phyloP scores from a whole-genome alignment of 306 rosid genomes.

The Acacia crassicarpa region DNA sequence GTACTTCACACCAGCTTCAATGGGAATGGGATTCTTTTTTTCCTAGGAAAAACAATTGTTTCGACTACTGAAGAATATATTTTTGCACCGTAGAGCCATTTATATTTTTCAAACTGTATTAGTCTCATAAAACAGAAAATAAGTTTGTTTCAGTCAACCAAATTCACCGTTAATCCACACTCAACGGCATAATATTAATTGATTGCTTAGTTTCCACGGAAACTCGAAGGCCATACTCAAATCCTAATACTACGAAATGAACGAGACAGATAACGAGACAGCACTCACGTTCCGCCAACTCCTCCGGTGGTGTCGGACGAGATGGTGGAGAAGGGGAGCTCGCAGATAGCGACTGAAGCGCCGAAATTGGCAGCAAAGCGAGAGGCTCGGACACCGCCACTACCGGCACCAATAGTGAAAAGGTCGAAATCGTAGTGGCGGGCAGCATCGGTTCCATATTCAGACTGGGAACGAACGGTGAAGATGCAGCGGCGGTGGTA shows the following conservation, averaged over 20 bases:
- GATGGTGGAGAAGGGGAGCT: constrained; percentile 89
- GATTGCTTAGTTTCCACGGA: neutral
- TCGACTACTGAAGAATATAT: neutral
- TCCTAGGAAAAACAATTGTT: neutral
- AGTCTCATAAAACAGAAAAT: neutral
- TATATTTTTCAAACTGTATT: neutral
- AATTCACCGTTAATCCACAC: neutral
- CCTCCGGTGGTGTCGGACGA: constrained; percentile 90
- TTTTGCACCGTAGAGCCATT: neutral
- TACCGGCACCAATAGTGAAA: constrained; percentile 92
- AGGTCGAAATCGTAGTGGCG: constrained; percentile 80
- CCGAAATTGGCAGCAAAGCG: constrained; percentile 79
- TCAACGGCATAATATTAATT: neutral
- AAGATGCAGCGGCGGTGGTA: constrained; percentile 32
- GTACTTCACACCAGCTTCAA: neutral
- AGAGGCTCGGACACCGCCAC: constrained; percentile 94
- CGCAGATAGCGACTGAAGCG: constrained; percentile 81
- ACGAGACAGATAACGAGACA: neutral
- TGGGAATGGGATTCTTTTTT: neutral
- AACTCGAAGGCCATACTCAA: neutral
- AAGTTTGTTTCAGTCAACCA: neutral
- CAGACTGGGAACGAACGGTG: constrained; percentile 49
- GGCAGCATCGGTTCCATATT: constrained; percentile 47
- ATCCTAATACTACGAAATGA: constrained; percentile 9
- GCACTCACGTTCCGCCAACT: constrained; percentile 91